A percentile compares a stretch with the other conserved stretches of the same genome.
phyloP scores from a whole-genome alignment of 2,329 filamentous ascomycete species.

The Penicillium sp. region DNA sequence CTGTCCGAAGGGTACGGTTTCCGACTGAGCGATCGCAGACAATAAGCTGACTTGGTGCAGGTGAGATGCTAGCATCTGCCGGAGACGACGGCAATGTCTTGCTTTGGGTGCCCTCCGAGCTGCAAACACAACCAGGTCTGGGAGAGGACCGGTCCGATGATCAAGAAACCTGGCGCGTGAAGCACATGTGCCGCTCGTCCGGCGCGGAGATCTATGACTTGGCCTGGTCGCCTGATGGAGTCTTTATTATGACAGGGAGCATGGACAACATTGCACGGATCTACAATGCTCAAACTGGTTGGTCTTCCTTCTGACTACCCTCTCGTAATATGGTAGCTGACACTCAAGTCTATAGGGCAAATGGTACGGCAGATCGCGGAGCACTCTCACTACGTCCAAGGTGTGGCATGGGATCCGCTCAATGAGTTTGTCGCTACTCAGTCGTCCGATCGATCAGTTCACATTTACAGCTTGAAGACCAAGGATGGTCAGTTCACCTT shows the following conservation, averaged over 20 bases:
- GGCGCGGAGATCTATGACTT: conserved; percentile 97
- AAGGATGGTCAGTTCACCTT: conserved; percentile 95
- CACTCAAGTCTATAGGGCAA: conserved; percentile 43
- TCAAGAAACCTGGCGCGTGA: conserved; percentile 93
- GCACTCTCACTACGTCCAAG: conserved; percentile 97
- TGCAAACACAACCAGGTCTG: conserved; percentile 60
- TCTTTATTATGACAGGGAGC: conserved; percentile 95
- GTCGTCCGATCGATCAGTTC: conserved; percentile 94
- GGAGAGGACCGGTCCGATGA: conserved; percentile 84
- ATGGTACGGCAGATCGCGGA: conserved; percentile 91
- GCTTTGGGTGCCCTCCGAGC: conserved; percentile 87
- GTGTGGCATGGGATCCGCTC: conserved; percentile 94
- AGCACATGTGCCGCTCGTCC: conserved; percentile 94
- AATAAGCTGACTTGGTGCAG: conserved; percentile 46
- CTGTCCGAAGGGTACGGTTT: conserved; percentile 72
- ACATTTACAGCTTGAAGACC: conserved; percentile 92
- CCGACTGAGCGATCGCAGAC: neutral
- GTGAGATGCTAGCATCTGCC: conserved; percentile 87
- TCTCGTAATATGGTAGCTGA: conserved; percentile 17
- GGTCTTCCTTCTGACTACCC: conserved; percentile 20
- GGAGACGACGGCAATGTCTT: conserved; percentile 97
- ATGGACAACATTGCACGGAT: conserved; percentile 99
- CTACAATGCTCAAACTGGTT: conserved; percentile 88
- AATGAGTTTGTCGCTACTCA: conserved; percentile 98
- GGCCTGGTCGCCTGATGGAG: conserved; percentile 95